Percentiles rank a stretch among this genome's conserved stretches.
Evolutionary conservation across 208 protist genomes (phyloP).

Genomic region (Balamuthia mandrillaris): DNA sequence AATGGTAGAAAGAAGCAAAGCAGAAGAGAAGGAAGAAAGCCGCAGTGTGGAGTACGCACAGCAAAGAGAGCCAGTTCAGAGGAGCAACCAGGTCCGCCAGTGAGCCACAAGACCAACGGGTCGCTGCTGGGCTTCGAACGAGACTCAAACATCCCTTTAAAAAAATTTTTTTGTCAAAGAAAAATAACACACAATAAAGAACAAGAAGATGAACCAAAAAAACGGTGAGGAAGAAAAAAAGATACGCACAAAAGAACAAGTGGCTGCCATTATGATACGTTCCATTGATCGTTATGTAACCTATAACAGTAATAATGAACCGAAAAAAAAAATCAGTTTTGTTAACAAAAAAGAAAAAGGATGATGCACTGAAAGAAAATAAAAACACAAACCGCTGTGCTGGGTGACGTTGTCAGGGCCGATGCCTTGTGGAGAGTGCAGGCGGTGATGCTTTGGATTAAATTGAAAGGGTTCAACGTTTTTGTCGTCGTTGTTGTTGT

Average conservation of each 20-base stretch:
- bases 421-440: too few species aligned
- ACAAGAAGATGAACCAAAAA: too few species aligned
- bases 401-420: conserved; percentile 20
- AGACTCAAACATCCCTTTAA: conserved; percentile 18
- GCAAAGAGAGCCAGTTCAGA: neutral
- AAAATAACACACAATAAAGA: too few species aligned
- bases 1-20: too few species aligned
- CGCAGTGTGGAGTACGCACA: too few species aligned
- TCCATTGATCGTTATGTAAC: conserved; percentile 17
- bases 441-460: too few species aligned
- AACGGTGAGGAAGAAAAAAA: too few species aligned
- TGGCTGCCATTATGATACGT: neutral
- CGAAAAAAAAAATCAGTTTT: too few species aligned
- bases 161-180: too few species aligned
- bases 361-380: neutral
- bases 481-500: too few species aligned
- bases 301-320: neutral
- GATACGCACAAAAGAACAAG: conserved; percentile 13
- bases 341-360: neutral
- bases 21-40: too few species aligned
- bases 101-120: neutral
- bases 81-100: neutral
- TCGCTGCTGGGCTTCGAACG: neutral
- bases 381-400: neutral
- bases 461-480: too few species aligned